Base-by-base conservation (phyloP, 2,329 filamentous ascomycete species). In the Colletotrichum phormii region DNA sequence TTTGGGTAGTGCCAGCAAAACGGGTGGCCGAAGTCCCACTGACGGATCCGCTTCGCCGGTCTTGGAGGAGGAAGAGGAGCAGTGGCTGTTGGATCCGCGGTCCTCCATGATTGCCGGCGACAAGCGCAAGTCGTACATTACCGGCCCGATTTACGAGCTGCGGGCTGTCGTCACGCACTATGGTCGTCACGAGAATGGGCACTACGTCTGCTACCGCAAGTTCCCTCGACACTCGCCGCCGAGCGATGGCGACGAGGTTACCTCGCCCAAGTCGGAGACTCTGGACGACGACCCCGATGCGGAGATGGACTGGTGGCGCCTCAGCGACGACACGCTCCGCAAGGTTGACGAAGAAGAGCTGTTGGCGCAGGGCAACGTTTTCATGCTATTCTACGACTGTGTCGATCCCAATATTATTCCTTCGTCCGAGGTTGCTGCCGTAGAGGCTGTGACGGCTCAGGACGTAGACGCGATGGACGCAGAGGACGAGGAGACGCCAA, bases 351-450 rank as follows among this genome's bases (percentile, higher is more conserved):
- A 98, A 80, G 88, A 92, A 12, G 88, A 89, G 33, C 94, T 97
- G 0, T 84, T 97, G 63, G 88, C 87, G 2, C 92, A 97, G 76
- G 91, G 91, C 0, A 95, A 94, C 1, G 96, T 95, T 0, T 98
- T 98, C 80, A 98, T 99, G 96, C 88, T 98, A 1, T 98, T 98
- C 81, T 99, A 98, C 81, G 96, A 99, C 80, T 90, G 89, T 59
- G 84, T 93, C 29, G 90, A 93, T 70, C 81, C 86, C 0, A 84
- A 80, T 49, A 84, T 85, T 33, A 79, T 92, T 24, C 80, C 87
- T 11, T 78, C 81, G 29, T 77, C 80, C 29, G 80, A 82, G 37
- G 49, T 72, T 29, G 42, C 65, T 11, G 54, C 53, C 18, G 29
- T 37, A n/a, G 67, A 70, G 12, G 46, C 53, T 9, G 33, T 18